Conservation (phyloP, 106 monocot genomes). For the Dendrobium huoshanense region DNA sequence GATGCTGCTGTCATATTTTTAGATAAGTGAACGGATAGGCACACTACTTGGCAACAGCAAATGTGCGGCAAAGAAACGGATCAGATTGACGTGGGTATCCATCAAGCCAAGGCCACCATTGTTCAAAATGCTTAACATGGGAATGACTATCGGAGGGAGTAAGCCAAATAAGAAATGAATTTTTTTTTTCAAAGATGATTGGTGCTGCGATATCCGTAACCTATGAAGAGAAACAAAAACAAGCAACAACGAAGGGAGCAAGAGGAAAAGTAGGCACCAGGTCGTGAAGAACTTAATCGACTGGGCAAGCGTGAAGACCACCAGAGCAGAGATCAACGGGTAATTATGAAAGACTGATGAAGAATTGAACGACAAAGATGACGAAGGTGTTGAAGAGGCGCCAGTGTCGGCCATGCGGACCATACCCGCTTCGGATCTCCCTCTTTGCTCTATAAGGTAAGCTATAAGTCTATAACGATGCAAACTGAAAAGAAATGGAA, state of each 20-base stretch:
- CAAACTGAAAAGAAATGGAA: background rate
- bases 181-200: background rate
- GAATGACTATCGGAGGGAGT: background rate
- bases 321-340: constrained; percentile 22
- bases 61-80: background rate
- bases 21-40: background rate
- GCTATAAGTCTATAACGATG: background rate
- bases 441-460: background rate
- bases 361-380: background rate
- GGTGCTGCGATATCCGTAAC: background rate
- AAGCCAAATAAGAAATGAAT: background rate
- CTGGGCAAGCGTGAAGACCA: constrained; percentile 21
- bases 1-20: background rate
- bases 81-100: background rate
- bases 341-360: constrained; percentile 16
- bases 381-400: background rate
- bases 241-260: background rate
- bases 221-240: background rate
- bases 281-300: constrained; percentile 28
- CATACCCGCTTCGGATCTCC: background rate
- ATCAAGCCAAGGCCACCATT: background rate
- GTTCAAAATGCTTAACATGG: background rate
- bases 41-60: background rate
- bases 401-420: background rate
- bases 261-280: constrained; percentile 7